Evolutionary conservation across 2,329 filamentous ascomycete species (phyloP).

Genomic region (Aspergillus novofumigatus): DNA sequence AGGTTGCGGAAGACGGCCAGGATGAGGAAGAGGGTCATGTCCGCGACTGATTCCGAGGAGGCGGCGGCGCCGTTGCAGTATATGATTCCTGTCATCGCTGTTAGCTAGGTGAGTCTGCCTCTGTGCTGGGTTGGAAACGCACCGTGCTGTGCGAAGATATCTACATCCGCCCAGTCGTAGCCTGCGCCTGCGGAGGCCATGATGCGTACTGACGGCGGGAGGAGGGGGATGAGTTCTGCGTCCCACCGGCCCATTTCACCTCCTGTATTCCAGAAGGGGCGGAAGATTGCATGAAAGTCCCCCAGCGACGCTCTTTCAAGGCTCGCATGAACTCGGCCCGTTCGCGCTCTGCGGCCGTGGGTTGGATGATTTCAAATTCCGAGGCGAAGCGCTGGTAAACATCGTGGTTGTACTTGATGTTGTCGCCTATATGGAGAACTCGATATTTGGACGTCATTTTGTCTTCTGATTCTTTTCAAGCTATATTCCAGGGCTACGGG

Average conservation of each 20-base stretch:
- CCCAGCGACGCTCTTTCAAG: constrained; percentile 38
- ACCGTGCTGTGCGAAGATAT: constrained; percentile 59
- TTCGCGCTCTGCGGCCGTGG: constrained; percentile 29
- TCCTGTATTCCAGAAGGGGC: constrained; percentile 62
- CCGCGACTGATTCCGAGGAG: constrained; percentile 68
- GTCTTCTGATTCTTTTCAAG: neutral
- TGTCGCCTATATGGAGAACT: constrained; percentile 44
- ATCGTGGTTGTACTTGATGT: constrained; percentile 47
- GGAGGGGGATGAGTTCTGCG: constrained; percentile 51
- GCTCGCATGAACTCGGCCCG: constrained; percentile 40
- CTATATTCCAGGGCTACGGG: neutral
- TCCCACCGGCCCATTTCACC: constrained; percentile 65
- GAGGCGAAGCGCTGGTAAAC: constrained; percentile 39
- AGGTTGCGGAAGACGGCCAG: constrained; percentile 66
- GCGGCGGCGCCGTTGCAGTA: constrained; percentile 72
- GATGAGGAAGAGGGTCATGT: constrained; percentile 65
- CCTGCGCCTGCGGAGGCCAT: constrained; percentile 60
- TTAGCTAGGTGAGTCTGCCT: neutral
- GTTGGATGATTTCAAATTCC: constrained; percentile 40
- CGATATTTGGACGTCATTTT: constrained; percentile 30
- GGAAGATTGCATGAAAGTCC: constrained; percentile 48
- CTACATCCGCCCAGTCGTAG: constrained; percentile 61
- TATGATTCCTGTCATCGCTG: constrained; percentile 16
- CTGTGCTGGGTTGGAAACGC: constrained; percentile 13
- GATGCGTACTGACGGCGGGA: constrained; percentile 53